Conservation (phyloP, 345 rosid species). For the Gossypioides kirkii region DNA sequence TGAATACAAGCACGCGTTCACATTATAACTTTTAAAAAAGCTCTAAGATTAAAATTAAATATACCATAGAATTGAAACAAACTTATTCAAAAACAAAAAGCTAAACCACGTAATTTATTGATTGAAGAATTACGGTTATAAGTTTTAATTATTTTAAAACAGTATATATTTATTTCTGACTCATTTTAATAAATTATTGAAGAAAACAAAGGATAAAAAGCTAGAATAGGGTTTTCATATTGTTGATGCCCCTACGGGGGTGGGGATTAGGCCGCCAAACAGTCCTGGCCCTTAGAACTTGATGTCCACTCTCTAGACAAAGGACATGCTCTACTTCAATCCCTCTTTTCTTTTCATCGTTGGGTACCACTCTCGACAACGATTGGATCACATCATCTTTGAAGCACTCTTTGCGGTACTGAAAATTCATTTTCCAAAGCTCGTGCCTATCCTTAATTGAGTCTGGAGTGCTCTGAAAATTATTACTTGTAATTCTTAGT, state of each 20-base stretch:
- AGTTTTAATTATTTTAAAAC: no score
- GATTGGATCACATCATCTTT: slow-evolving; percentile 4
- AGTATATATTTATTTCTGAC: no score
- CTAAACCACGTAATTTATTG: no score
- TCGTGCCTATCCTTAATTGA: background rate
- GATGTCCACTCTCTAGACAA: background rate
- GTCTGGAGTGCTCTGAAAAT: background rate
- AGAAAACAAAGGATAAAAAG: no score
- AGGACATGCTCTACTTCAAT: background rate
- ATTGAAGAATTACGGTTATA: no score
- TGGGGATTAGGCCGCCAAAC: background rate
- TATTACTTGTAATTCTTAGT: background rate
- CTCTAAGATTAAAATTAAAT: no score
- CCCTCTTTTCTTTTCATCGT: background rate
- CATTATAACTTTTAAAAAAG: no score
- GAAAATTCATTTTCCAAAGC: background rate
- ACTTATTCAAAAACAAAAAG: no score
- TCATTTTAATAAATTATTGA: no score
- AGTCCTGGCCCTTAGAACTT: background rate
- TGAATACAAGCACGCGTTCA: no score
- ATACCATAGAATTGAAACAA: no score
- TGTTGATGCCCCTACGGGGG: background rate
- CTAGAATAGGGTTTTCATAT: background rate
- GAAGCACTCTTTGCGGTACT: slow-evolving; percentile 8
- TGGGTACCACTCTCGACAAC: background rate